A percentile compares a stretch with the other conserved stretches of the same genome.
These are phyloP conservation scores for Coleophoma cylindrospora DNA, from an alignment of 2,329 filamentous ascomycete genomes.

Conservation along the genomic window DNA sequence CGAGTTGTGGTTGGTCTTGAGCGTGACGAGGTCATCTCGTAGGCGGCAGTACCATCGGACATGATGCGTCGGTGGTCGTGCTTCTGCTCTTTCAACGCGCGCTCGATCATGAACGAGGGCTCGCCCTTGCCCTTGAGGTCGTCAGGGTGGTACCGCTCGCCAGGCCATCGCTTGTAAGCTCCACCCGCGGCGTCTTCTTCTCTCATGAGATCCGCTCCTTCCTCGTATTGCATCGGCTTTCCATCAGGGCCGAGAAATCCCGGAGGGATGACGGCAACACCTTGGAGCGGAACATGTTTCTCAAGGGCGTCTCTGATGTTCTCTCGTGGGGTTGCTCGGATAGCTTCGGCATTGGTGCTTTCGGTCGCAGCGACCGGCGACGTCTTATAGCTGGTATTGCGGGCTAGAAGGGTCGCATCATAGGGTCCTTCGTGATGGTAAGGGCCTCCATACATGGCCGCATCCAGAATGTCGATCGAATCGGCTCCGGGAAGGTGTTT, in stretches of 20 bases:
- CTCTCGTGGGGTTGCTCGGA: conserved; percentile 76
- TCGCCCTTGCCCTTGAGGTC: conserved; percentile 83
- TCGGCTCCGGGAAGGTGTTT: conserved; percentile 65
- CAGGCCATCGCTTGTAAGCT: conserved; percentile 73
- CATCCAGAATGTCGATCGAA: conserved; percentile 75
- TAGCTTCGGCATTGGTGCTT: conserved; percentile 67
- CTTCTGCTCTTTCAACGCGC: conserved; percentile 54
- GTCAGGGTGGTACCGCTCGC: conserved; percentile 66
- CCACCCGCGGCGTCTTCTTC: conserved; percentile 63
- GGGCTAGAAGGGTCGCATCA: conserved; percentile 71
- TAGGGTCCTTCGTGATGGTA: conserved; percentile 93
- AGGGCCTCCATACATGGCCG: conserved; percentile 47
- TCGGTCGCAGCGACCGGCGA: conserved; percentile 75
- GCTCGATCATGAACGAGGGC: conserved; percentile 67
- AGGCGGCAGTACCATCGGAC: conserved; percentile 29
- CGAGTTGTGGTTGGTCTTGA: conserved; percentile 23
- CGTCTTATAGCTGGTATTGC: conserved; percentile 56
- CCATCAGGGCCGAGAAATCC: conserved; percentile 66
- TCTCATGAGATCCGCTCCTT: conserved; percentile 82
- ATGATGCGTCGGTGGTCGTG: conserved; percentile 21
- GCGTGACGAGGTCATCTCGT: conserved; percentile 43
- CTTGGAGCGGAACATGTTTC: conserved; percentile 75
- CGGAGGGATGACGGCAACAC: conserved; percentile 70
- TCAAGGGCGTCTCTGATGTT: conserved; percentile 69
- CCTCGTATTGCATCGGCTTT: conserved; percentile 69